phyloP scores from a whole-genome alignment of 164 flowering plant species.

The Echeveria elegans region DNA sequence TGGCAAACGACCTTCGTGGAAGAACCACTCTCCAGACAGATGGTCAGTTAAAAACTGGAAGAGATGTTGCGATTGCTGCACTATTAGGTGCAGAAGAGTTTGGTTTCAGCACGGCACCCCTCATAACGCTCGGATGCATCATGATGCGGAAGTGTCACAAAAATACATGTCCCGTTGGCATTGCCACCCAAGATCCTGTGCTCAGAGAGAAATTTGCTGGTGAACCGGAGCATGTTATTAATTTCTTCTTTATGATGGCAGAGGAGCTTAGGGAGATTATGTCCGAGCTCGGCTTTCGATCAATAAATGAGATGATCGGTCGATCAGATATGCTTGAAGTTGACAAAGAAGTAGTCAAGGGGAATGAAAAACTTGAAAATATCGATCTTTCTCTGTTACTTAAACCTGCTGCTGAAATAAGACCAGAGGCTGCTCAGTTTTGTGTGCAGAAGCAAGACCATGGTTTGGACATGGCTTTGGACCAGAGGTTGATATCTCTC shows the following conservation, averaged over 20 bases:
- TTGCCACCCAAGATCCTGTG: constrained; percentile 99
- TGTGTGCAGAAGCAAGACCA: constrained; percentile 96
- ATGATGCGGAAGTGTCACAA: constrained; percentile 99
- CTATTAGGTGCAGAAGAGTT: constrained; percentile 99
- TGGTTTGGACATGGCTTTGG: constrained; percentile 92
- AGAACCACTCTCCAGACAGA: constrained; percentile 89
- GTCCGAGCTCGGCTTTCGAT: constrained; percentile 83
- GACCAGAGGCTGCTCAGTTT: constrained; percentile 90
- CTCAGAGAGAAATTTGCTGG: constrained; percentile 98
- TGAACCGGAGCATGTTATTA: constrained; percentile 95
- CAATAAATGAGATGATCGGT: constrained; percentile 92
- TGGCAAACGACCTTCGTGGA: constrained; percentile 96
- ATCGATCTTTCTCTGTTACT: constrained; percentile 82
- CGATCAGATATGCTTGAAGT: constrained; percentile 95
- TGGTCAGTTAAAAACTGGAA: constrained; percentile 95
- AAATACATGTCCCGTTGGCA: constrained; percentile 98
- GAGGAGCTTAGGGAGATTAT: constrained; percentile 93
- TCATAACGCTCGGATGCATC: constrained; percentile 95
- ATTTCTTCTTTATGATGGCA: constrained; percentile 97
- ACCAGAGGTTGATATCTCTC: constrained; percentile 53
- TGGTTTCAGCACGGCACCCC: constrained; percentile 99
- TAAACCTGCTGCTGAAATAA: constrained; percentile 78
- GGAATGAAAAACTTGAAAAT: constrained; percentile 82
- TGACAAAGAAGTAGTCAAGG: constrained; percentile 62
- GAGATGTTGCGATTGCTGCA: constrained; percentile 96